phyloP scores from a whole-genome alignment of 2,329 filamentous ascomycete species.

The Phyllosticta paracitricarpa region DNA sequence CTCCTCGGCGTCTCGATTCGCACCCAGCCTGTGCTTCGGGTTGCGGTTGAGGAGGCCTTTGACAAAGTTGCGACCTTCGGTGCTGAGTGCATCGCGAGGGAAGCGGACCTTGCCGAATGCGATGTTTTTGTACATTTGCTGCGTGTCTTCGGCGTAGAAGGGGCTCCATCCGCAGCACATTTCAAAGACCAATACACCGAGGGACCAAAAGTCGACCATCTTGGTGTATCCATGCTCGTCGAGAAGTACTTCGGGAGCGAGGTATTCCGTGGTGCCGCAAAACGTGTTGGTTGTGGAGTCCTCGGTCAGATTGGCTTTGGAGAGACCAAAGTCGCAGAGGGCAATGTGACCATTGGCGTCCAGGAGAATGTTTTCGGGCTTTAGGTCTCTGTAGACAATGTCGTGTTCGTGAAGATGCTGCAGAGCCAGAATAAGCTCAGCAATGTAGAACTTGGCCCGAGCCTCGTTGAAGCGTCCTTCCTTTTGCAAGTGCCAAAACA shows the following conservation, averaged over 20 bases:
- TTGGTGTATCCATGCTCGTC: constrained; percentile 98
- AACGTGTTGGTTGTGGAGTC: constrained; percentile 99
- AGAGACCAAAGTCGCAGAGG: constrained; percentile 92
- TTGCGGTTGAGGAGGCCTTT: constrained; percentile 96
- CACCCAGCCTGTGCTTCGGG: constrained; percentile 87
- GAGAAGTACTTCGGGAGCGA: constrained; percentile 87
- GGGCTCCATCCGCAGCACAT: constrained; percentile 99
- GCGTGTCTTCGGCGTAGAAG: constrained; percentile 97
- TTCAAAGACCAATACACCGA: constrained; percentile 94
- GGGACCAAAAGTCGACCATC: constrained; percentile 99
- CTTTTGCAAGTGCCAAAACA: constrained; percentile 98
- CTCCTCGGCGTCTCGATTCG: constrained; percentile 83
- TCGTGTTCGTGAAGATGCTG: constrained; percentile 94
- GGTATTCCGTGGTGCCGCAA: constrained; percentile 94
- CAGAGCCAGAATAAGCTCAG: constrained; percentile 88
- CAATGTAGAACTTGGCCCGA: constrained; percentile 97
- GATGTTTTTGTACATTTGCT: constrained; percentile 99
- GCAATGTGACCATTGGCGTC: constrained; percentile 98
- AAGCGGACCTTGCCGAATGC: constrained; percentile 98
- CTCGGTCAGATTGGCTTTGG: constrained; percentile 93
- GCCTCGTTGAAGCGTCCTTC: constrained; percentile 92
- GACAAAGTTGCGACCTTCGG: constrained; percentile 94
- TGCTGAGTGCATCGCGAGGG: constrained; percentile 84
- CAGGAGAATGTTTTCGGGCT: constrained; percentile 93
- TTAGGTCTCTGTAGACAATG: constrained; percentile 94